Evolutionary conservation across 257 asterid species (phyloP).

Genomic region (Jacaranda copaia): DNA sequence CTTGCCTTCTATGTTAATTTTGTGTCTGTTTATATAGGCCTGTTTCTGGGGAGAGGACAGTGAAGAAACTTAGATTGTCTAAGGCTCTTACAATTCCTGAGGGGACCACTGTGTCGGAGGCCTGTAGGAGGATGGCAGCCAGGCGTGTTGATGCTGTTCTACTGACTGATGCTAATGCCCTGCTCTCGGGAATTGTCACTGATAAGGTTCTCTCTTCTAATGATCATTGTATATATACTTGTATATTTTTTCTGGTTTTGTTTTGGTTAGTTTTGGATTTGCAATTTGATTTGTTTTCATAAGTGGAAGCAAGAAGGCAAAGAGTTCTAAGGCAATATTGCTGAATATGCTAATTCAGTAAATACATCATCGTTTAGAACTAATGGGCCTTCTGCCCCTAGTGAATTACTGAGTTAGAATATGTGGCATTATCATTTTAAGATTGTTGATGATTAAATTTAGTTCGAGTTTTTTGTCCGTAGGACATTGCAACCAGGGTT

Average conservation of each 20-base stretch:
- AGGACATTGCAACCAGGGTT: constrained; percentile 96
- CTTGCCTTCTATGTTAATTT: constrained; percentile 8
- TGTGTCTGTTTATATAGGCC: constrained; percentile 47
- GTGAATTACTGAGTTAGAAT: constrained; percentile 15
- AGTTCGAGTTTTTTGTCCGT: constrained; percentile 24
- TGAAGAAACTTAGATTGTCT: constrained; percentile 87
- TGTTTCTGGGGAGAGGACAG: constrained; percentile 85
- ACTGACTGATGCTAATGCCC: constrained; percentile 87
- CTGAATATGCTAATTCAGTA: constrained; percentile 23
- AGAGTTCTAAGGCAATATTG: constrained; percentile 18
- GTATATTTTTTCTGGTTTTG: constrained; percentile 4
- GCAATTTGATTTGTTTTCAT: constrained; percentile 1
- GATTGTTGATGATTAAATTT: constrained; percentile 28
- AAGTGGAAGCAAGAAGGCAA: constrained; percentile 19
- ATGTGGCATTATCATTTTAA: background rate
- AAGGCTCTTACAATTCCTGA: constrained; percentile 97
- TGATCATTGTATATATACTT: constrained; percentile 18
- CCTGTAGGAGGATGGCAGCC: constrained; percentile 94
- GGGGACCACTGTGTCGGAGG: constrained; percentile 91
- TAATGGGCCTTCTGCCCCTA: constrained; percentile 5
- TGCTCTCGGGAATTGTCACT: constrained; percentile 97
- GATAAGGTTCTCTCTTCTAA: constrained; percentile 63
- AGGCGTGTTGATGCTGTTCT: constrained; percentile 92
- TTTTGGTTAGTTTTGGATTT: constrained; percentile 20
- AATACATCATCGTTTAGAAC: background rate